Conservation (phyloP, 2,329 filamentous ascomycete genomes). For the Colletotrichum acutatum region DNA sequence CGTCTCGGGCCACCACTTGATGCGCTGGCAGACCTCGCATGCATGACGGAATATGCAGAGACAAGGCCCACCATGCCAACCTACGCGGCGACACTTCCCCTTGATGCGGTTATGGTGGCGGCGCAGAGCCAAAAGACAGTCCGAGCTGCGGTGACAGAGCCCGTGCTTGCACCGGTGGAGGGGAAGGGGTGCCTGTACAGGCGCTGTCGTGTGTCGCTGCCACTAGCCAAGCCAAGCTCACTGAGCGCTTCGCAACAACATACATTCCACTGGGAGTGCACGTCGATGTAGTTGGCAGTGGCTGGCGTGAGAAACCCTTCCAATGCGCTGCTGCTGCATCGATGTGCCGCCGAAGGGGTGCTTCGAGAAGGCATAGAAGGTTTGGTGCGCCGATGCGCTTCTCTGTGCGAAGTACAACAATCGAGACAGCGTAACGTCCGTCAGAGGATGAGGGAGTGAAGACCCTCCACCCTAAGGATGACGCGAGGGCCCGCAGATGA, state of each 20-base stretch:
- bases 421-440: constrained; percentile 13
- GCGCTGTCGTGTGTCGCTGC: constrained; percentile 23
- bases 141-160: constrained; percentile 41
- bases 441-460: constrained; percentile 10
- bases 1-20: constrained; percentile 59
- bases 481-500: constrained; percentile 18
- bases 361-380: constrained; percentile 31
- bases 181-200: constrained; percentile 30
- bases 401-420: neutral
- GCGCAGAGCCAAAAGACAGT: constrained; percentile 37
- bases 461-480: neutral
- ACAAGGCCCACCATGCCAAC: constrained; percentile 56
- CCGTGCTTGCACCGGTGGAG: constrained; percentile 29
- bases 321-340: constrained; percentile 1
- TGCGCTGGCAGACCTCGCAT: constrained; percentile 60
- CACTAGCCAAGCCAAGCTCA: constrained; percentile 26
- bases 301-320: constrained; percentile 20
- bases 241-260: constrained; percentile 30
- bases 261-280: constrained; percentile 24
- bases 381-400: constrained; percentile 11
- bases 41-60: constrained; percentile 70
- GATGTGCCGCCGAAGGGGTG: constrained; percentile 13
- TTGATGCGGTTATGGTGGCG: constrained; percentile 39
- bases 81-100: constrained; percentile 49
- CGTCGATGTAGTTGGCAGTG: neutral